Evolutionary conservation across 2,329 filamentous ascomycete genomes (phyloP).

Genomic region (Emmonsiellopsis sp.): DNA sequence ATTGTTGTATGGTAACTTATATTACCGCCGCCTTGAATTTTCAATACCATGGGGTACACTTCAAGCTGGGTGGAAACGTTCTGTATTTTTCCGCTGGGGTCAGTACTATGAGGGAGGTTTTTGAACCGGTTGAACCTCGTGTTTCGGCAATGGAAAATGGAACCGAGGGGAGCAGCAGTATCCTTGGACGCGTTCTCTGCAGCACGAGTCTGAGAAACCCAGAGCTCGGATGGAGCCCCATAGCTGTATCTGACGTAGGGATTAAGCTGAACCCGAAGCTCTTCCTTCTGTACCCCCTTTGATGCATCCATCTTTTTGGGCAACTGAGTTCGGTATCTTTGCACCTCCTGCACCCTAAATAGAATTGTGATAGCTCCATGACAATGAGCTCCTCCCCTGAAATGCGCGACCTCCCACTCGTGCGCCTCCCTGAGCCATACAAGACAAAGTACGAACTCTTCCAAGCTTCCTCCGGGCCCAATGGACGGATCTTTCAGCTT

Average conservation of each 20-base stretch:
- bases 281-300: no score
- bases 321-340: background rate
- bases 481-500: constrained; percentile 11
- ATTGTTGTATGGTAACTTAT: background rate
- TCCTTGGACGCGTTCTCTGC: background rate
- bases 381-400: constrained; percentile 6
- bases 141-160: background rate
- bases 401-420: constrained; percentile 9
- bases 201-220: background rate
- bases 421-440: constrained; percentile 15
- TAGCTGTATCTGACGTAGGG: background rate
- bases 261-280: background rate
- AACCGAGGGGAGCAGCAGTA: background rate
- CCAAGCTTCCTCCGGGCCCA: constrained; percentile 8
- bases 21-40: background rate
- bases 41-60: background rate
- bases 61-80: background rate
- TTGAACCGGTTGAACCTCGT: background rate
- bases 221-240: background rate
- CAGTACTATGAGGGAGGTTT: background rate
- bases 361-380: background rate
- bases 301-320: no score
- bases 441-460: constrained; percentile 14
- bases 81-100: background rate
- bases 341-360: background rate